Percentiles rank a stretch among this genome's conserved stretches.
Evolutionary conservation across 192 early-diverging fungal genomes (phyloP).

Genomic region (Gorgonomyces haynaldii): DNA sequence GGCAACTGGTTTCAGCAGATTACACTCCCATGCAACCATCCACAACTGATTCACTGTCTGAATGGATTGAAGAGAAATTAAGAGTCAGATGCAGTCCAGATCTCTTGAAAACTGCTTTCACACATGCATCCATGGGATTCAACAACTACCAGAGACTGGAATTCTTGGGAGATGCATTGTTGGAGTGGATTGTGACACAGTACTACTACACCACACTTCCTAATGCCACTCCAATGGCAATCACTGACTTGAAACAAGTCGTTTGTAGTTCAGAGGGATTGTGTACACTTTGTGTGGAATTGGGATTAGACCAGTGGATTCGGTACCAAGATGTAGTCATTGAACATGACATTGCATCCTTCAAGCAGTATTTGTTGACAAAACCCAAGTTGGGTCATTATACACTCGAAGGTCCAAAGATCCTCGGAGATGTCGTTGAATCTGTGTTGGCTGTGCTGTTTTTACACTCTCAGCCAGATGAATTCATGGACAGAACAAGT

Average conservation of each 20-base stretch:
- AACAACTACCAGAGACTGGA: constrained; percentile 80
- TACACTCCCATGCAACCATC: not conserved
- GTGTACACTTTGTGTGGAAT: constrained; percentile 49
- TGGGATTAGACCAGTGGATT: constrained; percentile 54
- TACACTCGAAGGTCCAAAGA: constrained; percentile 76
- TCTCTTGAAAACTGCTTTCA: constrained; percentile 6
- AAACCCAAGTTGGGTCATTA: constrained; percentile 73
- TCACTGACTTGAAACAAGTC: constrained; percentile 76
- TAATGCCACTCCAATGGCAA: constrained; percentile 50
- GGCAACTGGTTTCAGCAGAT: not conserved
- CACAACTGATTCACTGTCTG: too few species aligned
- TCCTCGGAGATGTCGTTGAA: constrained; percentile 76
- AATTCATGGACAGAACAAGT: constrained; percentile 17
- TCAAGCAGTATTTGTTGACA: constrained; percentile 42
- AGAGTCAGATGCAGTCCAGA: constrained; percentile 13
- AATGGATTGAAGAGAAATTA: too few species aligned
- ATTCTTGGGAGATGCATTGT: constrained; percentile 57
- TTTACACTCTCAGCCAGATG: constrained; percentile 57
- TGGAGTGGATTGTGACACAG: constrained; percentile 28
- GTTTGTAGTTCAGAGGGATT: constrained; percentile 79
- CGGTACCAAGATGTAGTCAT: constrained; percentile 45
- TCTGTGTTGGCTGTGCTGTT: constrained; percentile 74
- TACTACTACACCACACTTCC: constrained; percentile 52
- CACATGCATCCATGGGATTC: not conserved
- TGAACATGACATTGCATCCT: constrained; percentile 41